Evolutionary conservation across 73 alveolate species (phyloP), one percentile per base, ranked within the genome.

Genomic region (Paramecium bursaria): DNA sequence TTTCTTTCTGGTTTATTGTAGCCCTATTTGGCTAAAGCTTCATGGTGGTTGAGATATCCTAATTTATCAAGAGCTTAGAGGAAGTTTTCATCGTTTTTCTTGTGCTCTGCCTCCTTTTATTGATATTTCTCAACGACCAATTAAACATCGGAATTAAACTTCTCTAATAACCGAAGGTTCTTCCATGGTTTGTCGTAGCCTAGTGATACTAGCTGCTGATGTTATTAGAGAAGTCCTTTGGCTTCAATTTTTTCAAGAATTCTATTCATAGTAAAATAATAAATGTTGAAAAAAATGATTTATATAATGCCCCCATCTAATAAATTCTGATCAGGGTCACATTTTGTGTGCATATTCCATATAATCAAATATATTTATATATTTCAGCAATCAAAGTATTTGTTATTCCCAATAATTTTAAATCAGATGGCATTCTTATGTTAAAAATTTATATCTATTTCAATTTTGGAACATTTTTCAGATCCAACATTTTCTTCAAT

Each of bases 251-350:
- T 57, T 17, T 57, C 76, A 30, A 57, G 27, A 30, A 30, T 50
- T 57, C 33, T 57, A n/a, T n/a, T n/a, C n/a, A n/a, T n/a, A n/a
- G n/a, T n/a, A n/a, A n/a, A n/a, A n/a, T n/a, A n/a, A n/a, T n/a
- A n/a, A n/a, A n/a, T n/a, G n/a, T n/a, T n/a, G n/a, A n/a, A n/a
- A n/a, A n/a, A n/a, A n/a, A n/a, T n/a, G n/a, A 46, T 54, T 57
- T 10, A n/a, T 23, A 23, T 23, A 30, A 11, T 14, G 19, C 15
- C 31, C 27, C 4, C 1, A 42, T 23, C 50, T n/a, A 27, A 57
- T 57, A 10, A 57, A 57, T 57, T 57, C 76, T 57, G 76, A 57
- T 57, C 33, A 57, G 74, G 33, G 76, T 57, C 17, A 27, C 33
- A 30, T 10, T 30, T 10, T 30, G n/a, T 57, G 17, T 26, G 26